Evolutionary conservation across 2,329 filamentous ascomycete genomes (phyloP).

Genomic region (Ophiocordyceps unilateralis): DNA sequence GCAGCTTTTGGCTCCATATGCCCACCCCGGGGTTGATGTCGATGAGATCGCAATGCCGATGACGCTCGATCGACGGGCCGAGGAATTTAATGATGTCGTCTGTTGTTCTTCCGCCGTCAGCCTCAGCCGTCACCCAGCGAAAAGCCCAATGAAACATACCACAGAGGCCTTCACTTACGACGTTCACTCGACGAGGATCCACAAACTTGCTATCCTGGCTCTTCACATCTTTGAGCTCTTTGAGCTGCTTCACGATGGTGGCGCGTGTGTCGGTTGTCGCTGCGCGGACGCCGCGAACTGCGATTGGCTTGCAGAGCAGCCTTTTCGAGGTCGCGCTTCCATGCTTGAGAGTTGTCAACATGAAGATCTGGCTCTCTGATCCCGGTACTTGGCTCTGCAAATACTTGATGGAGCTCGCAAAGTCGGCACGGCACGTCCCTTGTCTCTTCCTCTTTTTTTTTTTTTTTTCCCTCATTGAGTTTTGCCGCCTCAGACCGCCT

Average conservation of each 20-base stretch:
- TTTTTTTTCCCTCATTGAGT: not conserved
- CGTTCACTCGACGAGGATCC: constrained; percentile 26
- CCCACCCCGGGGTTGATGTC: constrained; percentile 73
- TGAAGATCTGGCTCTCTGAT: constrained; percentile 1
- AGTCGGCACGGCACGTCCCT: not conserved
- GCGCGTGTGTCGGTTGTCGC: not conserved
- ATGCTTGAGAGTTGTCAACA: constrained; percentile 4
- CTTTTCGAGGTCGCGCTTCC: constrained; percentile 1
- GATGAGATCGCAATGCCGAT: constrained; percentile 67
- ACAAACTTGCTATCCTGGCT: not conserved
- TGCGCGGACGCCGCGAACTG: not conserved
- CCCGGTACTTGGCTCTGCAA: not conserved
- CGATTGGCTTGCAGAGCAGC: not conserved
- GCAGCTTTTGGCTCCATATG: constrained; percentile 61
- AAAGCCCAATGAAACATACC: constrained; percentile 13
- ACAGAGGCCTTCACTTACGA: constrained; percentile 33
- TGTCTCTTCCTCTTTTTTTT: not conserved
- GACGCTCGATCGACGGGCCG: constrained; percentile 47
- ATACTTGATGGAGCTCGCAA: not conserved
- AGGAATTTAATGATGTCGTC: constrained; percentile 57
- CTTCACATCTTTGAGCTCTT: not conserved
- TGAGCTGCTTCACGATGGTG: not conserved
- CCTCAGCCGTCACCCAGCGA: not conserved
- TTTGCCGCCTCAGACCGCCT: not conserved
- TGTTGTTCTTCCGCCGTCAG: constrained; percentile 14